Base-by-base conservation (phyloP, 1,284 basidiomycete genomes). In the Lentinus polychrous region DNA sequence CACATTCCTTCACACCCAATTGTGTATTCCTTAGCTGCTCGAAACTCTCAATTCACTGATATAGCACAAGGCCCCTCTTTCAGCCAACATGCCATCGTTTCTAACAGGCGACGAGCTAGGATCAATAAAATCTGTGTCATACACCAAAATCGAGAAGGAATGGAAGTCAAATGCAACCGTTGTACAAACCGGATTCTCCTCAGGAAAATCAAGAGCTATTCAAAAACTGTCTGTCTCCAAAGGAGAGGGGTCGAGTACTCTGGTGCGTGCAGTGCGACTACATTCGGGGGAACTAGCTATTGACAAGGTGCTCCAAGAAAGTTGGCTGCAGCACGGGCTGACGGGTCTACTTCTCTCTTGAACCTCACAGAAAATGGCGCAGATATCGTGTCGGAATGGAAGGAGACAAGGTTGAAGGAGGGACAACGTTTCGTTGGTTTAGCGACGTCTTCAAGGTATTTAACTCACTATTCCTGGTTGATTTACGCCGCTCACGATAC, bases 91-190 rank as follows among this genome's bases (percentile, higher is more conserved):
- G 85, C 66, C 76, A 61, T 73, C 73, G 50, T 88, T 87, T 65
- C 66, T 86, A 40, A 63, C 76, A 46, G 86, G 85, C 52, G 87
- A 90, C 64, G 81, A 86, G 54, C 77, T 86, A 20, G 87, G 87
- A 20, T 76, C 75, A 48, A 72, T 90, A 50, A 88, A 87, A 63
- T 63, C 75, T 8, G 56, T 86, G 46, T 65, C 56, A n/a, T 83
- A 75, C 51, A 43, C 60, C 6, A 42, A 43, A 18, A 51, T 41
- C 2, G 51, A 54, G 0, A 43, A 58, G 24, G 53, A 56, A 46
- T 64, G 62, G 63, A 70, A 63, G 43, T 49, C 61, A 18, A 50
- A 64, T 34, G 48, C 66, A 1, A 58, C 66, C 43, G 70, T 64
- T 14, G 43, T 79, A 2, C 58, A 68, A 32, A 63, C 69, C 43